Evolutionary conservation across 495 filamentous ascomycete genomes (phyloP), one percentile per base, ranked within the genome.

Genomic region (Penicillium ochrochloron): DNA sequence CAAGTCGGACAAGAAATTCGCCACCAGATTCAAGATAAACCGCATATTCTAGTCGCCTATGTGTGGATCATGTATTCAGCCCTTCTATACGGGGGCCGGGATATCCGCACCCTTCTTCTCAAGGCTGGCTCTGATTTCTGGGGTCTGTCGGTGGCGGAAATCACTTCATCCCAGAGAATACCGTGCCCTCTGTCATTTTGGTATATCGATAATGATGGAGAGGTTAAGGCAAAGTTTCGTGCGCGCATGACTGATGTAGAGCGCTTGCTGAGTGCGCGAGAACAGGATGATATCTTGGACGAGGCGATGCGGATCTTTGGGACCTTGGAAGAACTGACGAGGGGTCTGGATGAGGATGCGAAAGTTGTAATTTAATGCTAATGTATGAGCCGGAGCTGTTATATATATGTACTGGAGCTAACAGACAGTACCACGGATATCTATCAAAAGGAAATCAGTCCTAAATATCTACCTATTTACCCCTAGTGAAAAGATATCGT

Each of bases 21-120:
- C 27, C 51, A 60, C 9, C 57, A 48, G 4, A 72, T 81, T 2
- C 29, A 17, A 3, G 46, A 19, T 23, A 80, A 79, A 35, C 84
- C 84, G n/a, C 84, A 86, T 61, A 66, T 82, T 0, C 70, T 86
- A 0, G 60, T 89, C 17, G 83, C 86, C 1, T 87, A 87, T 66
- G 76, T 80, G 2, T 88, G 85, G 85, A 80, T 85, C 27, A 76
- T 86, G 57, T 88, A 88, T 66, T 83, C 87, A 77, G 86, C 86
- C 6, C 68, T 88, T 0, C 85, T 89, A 60, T 80, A 79, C 34
- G 86, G 86, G 12, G 86, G 86, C 5, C 73, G 85, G 4, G 83
- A 78, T 69, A 81, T 89, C 25, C 77, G 84, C 17, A 67, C 68
- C 1, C 71, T 80, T 33, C 68, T 88, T 1, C 55, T 70, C 35